A percentile compares a stretch with the other conserved stretches of the same genome.
Conservation (phyloP, 257 asterid species). For the Nicotiana noctiflora region DNA sequence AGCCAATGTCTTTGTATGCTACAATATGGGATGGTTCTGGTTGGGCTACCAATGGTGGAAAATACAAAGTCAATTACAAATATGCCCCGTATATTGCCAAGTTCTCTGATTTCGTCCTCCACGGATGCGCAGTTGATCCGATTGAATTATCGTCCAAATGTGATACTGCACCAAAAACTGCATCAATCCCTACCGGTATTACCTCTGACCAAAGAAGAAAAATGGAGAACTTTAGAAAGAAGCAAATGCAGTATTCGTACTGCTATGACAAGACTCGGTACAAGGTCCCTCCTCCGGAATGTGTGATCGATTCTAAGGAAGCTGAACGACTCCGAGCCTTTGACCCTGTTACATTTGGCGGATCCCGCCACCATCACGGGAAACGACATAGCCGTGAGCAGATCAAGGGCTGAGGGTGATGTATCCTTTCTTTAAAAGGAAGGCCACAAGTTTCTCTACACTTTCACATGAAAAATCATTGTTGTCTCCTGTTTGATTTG, state of each 20-base stretch:
- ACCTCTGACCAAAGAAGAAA: slow-evolving; percentile 30
- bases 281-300: slow-evolving; percentile 48
- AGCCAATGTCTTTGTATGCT: slow-evolving; percentile 76
- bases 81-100: slow-evolving; percentile 63
- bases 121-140: slow-evolving; percentile 69
- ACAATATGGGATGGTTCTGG: slow-evolving; percentile 90
- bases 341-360: slow-evolving; percentile 63
- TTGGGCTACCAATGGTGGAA: slow-evolving; percentile 91
- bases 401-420: slow-evolving; percentile 18
- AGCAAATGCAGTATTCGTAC: slow-evolving; percentile 66
- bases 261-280: slow-evolving; percentile 69
- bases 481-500: slow-evolving; percentile 6
- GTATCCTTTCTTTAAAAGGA: slow-evolving; percentile 27
- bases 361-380: slow-evolving; percentile 40
- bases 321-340: slow-evolving; percentile 49
- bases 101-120: slow-evolving; percentile 67
- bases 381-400: slow-evolving; percentile 42
- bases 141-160: slow-evolving; percentile 37
- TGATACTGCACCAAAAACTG: slow-evolving; percentile 13
- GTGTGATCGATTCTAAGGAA: slow-evolving; percentile 46
- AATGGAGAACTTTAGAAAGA: slow-evolving; percentile 53
- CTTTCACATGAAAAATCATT: slow-evolving; percentile 8
- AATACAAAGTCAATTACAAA: slow-evolving; percentile 58
- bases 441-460: neutral
- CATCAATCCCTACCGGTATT: slow-evolving; percentile 31